Evolutionary conservation across 2,329 filamentous ascomycete genomes (phyloP).

Genomic region (Coniochaeta sp.): DNA sequence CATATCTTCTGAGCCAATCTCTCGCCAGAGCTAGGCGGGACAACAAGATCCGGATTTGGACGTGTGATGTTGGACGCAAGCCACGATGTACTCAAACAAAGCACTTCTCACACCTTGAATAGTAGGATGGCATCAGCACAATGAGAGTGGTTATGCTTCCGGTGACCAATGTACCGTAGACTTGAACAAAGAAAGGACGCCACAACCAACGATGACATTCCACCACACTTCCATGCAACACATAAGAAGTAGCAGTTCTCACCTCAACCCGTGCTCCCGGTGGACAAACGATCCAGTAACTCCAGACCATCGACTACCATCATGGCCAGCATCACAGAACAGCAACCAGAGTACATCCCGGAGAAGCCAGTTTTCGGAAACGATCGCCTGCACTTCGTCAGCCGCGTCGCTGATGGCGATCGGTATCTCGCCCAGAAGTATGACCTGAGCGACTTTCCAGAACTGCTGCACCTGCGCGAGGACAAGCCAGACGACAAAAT

Average conservation of each 20-base stretch:
- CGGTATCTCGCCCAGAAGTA: constrained; percentile 24
- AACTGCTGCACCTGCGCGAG: constrained; percentile 9
- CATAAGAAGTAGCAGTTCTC: neutral
- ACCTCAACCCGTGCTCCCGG: neutral
- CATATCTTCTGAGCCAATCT: no score
- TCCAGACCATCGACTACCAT: neutral
- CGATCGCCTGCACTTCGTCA: constrained; percentile 24
- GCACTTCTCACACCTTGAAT: neutral
- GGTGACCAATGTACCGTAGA: neutral
- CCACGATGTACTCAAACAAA: neutral
- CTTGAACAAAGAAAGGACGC: neutral
- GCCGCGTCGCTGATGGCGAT: constrained; percentile 19
- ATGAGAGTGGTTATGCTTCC: neutral
- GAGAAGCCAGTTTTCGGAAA: constrained; percentile 16
- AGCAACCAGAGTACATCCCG: constrained; percentile 10
- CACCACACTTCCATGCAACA: neutral
- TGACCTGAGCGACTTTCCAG: constrained; percentile 9
- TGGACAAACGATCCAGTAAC: no score
- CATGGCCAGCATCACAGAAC: neutral
- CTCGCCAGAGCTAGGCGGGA: no score
- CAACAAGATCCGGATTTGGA: no score
- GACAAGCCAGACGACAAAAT: constrained; percentile 16
- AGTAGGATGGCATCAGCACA: neutral
- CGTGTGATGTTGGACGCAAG: neutral
- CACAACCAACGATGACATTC: neutral